Conservation (phyloP, 805 yeast genomes). For the Nakazawaea wickerhamii region DNA sequence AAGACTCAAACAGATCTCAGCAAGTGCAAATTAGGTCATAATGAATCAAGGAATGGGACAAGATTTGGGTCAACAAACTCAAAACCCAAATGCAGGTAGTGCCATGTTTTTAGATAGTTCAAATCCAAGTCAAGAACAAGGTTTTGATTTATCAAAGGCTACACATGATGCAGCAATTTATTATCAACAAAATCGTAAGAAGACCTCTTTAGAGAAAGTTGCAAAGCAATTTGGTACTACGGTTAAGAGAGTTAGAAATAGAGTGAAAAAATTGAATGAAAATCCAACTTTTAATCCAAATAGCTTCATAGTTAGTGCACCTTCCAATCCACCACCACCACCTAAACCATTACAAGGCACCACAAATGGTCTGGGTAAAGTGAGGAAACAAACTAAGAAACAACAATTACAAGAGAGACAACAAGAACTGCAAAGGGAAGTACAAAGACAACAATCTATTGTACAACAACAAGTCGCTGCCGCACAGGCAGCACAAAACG, state of each 20-base stretch:
- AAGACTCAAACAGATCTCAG: too few species aligned
- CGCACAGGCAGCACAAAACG: slow-evolving; percentile 6
- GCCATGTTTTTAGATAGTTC: slow-evolving; percentile 8
- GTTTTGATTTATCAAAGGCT: slow-evolving; percentile 9
- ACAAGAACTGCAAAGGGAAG: slow-evolving; percentile 7
- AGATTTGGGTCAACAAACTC: slow-evolving; percentile 1
- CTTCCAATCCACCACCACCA: slow-evolving; percentile 8
- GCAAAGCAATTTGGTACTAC: slow-evolving; percentile 14
- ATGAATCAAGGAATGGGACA: slow-evolving; percentile 10
- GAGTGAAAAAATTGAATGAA: slow-evolving; percentile 11
- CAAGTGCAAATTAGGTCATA: too few species aligned
- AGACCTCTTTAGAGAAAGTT: slow-evolving; percentile 13
- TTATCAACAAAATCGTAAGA: slow-evolving; percentile 11
- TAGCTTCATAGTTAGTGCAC: slow-evolving; percentile 9
- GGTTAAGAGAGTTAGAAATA: slow-evolving; percentile 13
- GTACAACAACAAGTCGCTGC: slow-evolving; percentile 9
- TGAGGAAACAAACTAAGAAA: slow-evolving; percentile 8
- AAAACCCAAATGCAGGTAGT: background rate
- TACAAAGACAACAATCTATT: slow-evolving; percentile 3
- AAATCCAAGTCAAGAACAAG: slow-evolving; percentile 3
- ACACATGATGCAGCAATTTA: slow-evolving; percentile 13
- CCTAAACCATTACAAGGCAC: background rate
- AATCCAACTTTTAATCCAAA: slow-evolving; percentile 12
- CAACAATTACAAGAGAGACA: slow-evolving; percentile 1
- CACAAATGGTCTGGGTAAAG: background rate